These are phyloP conservation scores for Elongisporangium prolatum DNA, from an alignment of 352 stramenopile genomes.

Conservation along the genomic window DNA sequence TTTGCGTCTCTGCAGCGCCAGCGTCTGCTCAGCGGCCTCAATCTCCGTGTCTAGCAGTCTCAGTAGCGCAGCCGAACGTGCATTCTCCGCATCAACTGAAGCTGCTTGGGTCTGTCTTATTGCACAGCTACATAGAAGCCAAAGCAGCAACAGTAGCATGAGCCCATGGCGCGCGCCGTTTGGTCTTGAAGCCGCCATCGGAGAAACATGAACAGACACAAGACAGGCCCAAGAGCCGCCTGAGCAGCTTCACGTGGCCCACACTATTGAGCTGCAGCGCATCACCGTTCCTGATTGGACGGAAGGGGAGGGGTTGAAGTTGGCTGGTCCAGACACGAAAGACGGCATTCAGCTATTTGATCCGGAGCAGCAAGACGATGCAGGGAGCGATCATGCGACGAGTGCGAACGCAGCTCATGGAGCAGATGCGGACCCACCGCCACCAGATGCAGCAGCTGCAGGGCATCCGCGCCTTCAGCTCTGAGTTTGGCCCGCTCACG, in stretches of 20 bases:
- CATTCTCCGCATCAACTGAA: background rate
- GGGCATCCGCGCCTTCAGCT: background rate
- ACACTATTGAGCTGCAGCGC: background rate
- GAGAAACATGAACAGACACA: background rate
- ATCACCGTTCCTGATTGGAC: background rate
- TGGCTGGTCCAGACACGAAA: background rate
- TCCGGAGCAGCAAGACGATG: background rate
- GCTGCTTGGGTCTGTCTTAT: background rate
- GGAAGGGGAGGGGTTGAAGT: background rate
- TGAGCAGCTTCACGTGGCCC: background rate
- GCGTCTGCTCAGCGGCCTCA: background rate
- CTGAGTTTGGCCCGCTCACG: slow-evolving; percentile 28
- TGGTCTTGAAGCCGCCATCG: background rate
- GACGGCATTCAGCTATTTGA: background rate
- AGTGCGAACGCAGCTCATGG: background rate
- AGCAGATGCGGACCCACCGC: background rate
- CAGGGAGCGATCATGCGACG: background rate
- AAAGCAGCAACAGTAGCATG: background rate
- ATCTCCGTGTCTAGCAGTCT: background rate
- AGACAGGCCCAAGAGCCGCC: background rate
- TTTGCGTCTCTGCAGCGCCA: background rate
- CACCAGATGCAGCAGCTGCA: background rate
- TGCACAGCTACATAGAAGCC: no score
- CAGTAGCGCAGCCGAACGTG: background rate
- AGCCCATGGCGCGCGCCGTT: background rate